Conservation (phyloP, 257 asterid genomes). For the Nyctanthes arbortristis region DNA sequence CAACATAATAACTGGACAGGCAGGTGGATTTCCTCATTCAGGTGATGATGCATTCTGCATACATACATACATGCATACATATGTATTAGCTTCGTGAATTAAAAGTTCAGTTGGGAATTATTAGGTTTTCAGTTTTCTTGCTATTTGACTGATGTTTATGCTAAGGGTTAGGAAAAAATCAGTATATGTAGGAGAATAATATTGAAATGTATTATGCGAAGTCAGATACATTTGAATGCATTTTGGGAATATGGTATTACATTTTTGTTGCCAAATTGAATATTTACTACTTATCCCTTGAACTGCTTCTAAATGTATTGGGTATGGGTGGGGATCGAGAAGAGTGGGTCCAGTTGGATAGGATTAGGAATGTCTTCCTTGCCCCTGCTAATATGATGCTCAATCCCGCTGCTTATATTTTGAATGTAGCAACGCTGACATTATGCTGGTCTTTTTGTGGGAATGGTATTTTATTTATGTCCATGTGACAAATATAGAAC, state of each 20-base stretch:
- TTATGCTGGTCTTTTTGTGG: background rate
- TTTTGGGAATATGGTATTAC: background rate
- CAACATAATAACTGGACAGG: constrained; percentile 67
- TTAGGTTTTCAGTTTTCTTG: background rate
- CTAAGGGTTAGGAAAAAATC: background rate
- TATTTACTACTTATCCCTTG: background rate
- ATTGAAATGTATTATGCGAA: background rate
- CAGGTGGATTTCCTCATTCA: constrained; percentile 77
- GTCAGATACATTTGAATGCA: background rate
- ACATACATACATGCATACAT: background rate
- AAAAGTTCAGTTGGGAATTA: background rate
- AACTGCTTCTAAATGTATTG: background rate
- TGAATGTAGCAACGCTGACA: background rate
- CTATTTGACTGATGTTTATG: background rate
- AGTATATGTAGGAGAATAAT: background rate
- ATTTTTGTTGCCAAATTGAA: background rate
- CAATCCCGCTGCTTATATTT: background rate
- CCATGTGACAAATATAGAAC: background rate
- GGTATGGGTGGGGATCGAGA: background rate
- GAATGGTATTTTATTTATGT: background rate
- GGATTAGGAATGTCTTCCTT: background rate
- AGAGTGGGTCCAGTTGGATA: background rate
- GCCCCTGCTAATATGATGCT: background rate
- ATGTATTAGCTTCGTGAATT: background rate
- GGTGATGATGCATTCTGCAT: constrained; percentile 37